Conservation (phyloP, 352 stramenopile species). For the Elongisporangium prolatum region DNA sequence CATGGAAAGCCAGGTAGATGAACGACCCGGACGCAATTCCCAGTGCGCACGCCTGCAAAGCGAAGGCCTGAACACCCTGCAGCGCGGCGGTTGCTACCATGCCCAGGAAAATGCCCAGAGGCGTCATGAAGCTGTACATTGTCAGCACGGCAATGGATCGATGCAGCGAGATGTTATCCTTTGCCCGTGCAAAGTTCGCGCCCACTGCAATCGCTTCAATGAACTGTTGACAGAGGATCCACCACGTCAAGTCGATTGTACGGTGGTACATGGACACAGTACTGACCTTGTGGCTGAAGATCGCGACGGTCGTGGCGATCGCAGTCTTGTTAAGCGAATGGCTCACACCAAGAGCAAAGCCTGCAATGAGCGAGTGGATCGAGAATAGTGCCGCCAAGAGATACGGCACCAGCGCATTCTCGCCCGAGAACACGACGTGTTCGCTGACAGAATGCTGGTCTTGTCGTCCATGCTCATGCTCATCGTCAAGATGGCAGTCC, state of each 20-base stretch:
- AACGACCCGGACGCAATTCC: constrained; percentile 57
- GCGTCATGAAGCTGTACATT: constrained; percentile 67
- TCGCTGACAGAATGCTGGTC: constrained; percentile 33
- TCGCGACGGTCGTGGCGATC: constrained; percentile 51
- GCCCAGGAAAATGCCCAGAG: constrained; percentile 49
- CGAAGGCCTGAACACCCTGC: constrained; percentile 31
- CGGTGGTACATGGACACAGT: background rate
- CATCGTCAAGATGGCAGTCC: constrained; percentile 3
- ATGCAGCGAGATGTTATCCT: constrained; percentile 36
- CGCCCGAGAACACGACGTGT: constrained; percentile 55
- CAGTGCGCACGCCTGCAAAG: constrained; percentile 39
- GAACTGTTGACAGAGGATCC: constrained; percentile 20
- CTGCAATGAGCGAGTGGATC: constrained; percentile 59
- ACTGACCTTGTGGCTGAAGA: constrained; percentile 63
- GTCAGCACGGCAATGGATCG: constrained; percentile 46
- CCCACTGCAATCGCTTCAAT: constrained; percentile 64
- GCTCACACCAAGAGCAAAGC: constrained; percentile 59
- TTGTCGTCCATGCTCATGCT: background rate
- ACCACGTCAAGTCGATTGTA: background rate
- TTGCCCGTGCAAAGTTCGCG: constrained; percentile 56
- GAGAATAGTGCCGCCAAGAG: constrained; percentile 63
- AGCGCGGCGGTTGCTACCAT: constrained; percentile 48
- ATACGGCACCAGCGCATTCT: constrained; percentile 36
- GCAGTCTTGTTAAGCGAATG: constrained; percentile 42
- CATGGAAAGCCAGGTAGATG: constrained; percentile 67